Base-by-base conservation (phyloP, 1,284 basidiomycete species). In the Moesziomyces parantarcticus region DNA sequence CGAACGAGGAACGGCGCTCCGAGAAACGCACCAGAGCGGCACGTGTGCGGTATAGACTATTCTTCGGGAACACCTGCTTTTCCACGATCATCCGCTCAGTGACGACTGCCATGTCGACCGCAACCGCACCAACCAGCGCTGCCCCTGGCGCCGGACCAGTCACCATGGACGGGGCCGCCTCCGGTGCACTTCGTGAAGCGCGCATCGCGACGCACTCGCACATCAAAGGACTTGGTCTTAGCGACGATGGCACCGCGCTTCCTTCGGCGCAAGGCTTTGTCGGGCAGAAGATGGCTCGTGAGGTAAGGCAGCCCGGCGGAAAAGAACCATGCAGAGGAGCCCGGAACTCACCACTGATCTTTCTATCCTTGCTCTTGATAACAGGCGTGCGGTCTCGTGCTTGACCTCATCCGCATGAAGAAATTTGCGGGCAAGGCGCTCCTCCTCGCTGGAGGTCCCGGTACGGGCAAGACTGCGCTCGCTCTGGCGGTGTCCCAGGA, bases 391-490 rank as follows among this genome's bases (percentile, higher is more conserved):
- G 93, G 93, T 23, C 90, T 97, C 32, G 90, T 93, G 34, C 90
- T 94, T n/a, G 92, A 94, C 75, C 89, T 97, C 50, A 90, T 95
- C 78, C 92, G 93, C 83, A 90, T 90, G 70, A 90, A 92, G 78
- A 93, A 92, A 83, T 94, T 95, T 86, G 93, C 93, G n/a, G 94
- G 93, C 39, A 89, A 93, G 50, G 94, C 93, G 0, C 86, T 96
- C 39, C 85, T 96, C 18, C 89, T 96, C 39, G 93, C 92, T 16
- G 94, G 94, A 52, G 92, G 92, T 36, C 94, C 94, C 0, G 93
- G 94, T 13, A 96, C 94, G 3, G 94, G 94, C 18, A 94, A 99
- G 87, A 99, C 97, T 0, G 96, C 96, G 0, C 88, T 99, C 25
- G 95, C 97, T 1, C 86, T 99, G 14, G 96, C 93, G 0, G 89